Conservation (phyloP, 345 rosid genomes). For the Salix exigua region DNA sequence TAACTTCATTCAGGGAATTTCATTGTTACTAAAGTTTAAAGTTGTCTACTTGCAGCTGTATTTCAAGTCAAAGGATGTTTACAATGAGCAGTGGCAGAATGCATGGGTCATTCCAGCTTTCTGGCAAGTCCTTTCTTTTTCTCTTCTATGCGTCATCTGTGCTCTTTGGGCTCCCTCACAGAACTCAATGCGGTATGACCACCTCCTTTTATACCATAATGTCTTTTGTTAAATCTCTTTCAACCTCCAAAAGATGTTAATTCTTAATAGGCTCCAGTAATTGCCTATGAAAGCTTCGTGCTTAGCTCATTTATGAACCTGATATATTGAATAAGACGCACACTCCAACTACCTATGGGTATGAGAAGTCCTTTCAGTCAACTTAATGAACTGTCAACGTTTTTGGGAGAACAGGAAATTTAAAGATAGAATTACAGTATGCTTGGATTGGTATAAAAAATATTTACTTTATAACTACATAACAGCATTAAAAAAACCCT, state of each 20-base stretch:
- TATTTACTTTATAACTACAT: neutral
- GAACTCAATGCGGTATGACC: constrained; percentile 61
- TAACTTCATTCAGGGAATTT: neutral
- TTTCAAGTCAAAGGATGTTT: constrained; percentile 82
- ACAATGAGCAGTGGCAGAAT: constrained; percentile 89
- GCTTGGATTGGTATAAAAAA: neutral
- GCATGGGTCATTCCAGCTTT: constrained; percentile 95
- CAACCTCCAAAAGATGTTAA: neutral
- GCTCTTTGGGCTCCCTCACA: constrained; percentile 95
- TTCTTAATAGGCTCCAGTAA: neutral
- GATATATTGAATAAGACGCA: neutral
- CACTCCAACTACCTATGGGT: neutral
- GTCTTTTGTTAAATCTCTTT: neutral
- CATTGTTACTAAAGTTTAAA: neutral
- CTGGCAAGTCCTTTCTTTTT: constrained; percentile 89
- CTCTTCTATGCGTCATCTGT: constrained; percentile 74
- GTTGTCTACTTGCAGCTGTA: constrained; percentile 59
- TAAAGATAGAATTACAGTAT: neutral
- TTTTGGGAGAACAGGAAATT: neutral
- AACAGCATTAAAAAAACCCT: neutral
- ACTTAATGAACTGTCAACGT: neutral
- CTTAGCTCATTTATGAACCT: neutral
- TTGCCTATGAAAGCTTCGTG: neutral
- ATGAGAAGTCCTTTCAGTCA: neutral
- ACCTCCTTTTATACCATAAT: neutral